A percentile compares a stretch with the other conserved stretches of the same genome.
Evolutionary conservation across 495 filamentous ascomycete genomes (phyloP).

Genomic region (Entonaema liquescens): DNA sequence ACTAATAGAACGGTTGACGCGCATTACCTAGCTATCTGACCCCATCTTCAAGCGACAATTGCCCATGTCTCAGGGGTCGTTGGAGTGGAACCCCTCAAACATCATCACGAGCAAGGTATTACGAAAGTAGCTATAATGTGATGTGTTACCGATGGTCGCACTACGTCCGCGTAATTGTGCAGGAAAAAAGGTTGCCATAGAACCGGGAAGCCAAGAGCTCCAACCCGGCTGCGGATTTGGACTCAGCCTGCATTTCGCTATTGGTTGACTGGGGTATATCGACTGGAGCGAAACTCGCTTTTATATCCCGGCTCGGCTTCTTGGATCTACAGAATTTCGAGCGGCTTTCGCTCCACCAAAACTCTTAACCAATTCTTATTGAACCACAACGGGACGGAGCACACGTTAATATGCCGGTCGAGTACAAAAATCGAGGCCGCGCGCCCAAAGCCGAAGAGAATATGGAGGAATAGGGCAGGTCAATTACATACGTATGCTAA

Average conservation of each 20-base stretch:
- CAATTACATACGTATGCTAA: conserved; percentile 15
- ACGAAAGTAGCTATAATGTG: not conserved
- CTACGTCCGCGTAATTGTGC: conserved; percentile 35
- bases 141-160: conserved; percentile 11
- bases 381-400: conserved; percentile 8
- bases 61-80: conserved; percentile 21
- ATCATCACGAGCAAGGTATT: conserved; percentile 20
- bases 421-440: conserved; percentile 27
- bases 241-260: conserved; percentile 29
- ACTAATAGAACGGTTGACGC: not conserved
- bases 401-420: conserved; percentile 24
- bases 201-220: conserved; percentile 17
- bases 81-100: conserved; percentile 18
- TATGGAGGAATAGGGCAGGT: conserved; percentile 4
- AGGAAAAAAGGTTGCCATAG: conserved; percentile 2
- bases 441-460: conserved; percentile 12
- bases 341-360: conserved; percentile 32
- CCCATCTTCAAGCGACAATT: conserved; percentile 21
- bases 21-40: conserved; percentile 15
- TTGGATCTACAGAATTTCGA: conserved; percentile 28
- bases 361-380: not conserved
- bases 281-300: conserved; percentile 37
- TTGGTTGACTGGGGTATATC: conserved; percentile 15
- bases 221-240: conserved; percentile 15
- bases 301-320: conserved; percentile 23